Base-by-base conservation (phyloP, 2,329 filamentous ascomycete species). In the Verticillium dahliae region DNA sequence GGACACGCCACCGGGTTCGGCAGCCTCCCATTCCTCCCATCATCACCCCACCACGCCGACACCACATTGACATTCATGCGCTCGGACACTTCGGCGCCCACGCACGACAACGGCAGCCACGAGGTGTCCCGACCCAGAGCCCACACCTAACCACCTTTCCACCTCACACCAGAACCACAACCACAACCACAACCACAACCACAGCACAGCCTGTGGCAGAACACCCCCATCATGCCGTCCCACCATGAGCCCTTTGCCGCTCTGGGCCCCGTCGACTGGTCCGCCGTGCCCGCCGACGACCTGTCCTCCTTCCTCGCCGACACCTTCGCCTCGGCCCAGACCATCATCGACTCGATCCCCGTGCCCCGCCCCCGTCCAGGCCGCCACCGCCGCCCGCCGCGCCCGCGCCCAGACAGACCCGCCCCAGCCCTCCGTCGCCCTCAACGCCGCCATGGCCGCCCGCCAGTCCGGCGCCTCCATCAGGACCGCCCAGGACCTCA, bases 331-430 rank as follows among this genome's bases (percentile, higher is more conserved):
- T 82, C 89, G 63, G 86, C 86, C 22, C 88, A 92, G 69, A 78
- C 88, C 18, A 83, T 96, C 61, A 79, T 90, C 68, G 90, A 93
- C 69, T 94, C 91, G 6, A 84, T 96, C 1, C 92, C 92, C 3
- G 71, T 71, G 9, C 68, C 74, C 74, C 11, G 63, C 63, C n/a
- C 50, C 65, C 60, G 52, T 63, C 81, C 11, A 62, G 45, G 56
- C 62, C 31, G 75, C 81, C 3, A 74, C 81, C 7, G 75, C 74
- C 71, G 78, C 77, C 69, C 80, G 73, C 65, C 81, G 79, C 6
- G 74, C 80, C 11, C 85, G 86, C 50, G 80, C 86, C 18, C 80
- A 84, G 65, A 82, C 85, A 34, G 81, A 85, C 61, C 81, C 84
- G 11, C 82, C 81, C 61, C 73, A 78, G 71, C 71, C 76, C 65